Conservation (phyloP, 306 rosid species). For the Dryas octopetala region DNA sequence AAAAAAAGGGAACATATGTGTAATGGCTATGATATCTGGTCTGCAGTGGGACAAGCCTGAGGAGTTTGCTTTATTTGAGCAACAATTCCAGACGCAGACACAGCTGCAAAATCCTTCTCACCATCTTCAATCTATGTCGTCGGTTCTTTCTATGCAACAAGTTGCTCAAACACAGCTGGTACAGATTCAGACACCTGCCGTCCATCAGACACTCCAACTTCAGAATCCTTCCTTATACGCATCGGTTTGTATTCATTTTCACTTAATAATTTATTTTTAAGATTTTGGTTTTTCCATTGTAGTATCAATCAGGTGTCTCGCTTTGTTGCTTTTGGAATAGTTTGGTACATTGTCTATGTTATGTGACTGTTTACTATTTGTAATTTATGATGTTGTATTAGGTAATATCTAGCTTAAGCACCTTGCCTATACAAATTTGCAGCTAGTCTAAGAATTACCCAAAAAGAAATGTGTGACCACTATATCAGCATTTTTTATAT, state of each 20-base stretch:
- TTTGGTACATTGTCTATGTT: not conserved
- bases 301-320: not conserved
- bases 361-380: not conserved
- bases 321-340: not conserved
- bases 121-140: conserved; percentile 31
- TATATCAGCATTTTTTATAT: not conserved
- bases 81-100: conserved; percentile 46
- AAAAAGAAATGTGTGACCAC: not conserved
- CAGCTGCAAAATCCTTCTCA: conserved; percentile 41
- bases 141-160: conserved; percentile 41
- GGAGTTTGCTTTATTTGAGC: conserved; percentile 62
- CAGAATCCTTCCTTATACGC: conserved; percentile 31
- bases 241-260: conserved; percentile 2
- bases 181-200: conserved; percentile 32
- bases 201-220: conserved; percentile 30
- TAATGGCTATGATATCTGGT: conserved; percentile 29
- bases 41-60: conserved; percentile 91
- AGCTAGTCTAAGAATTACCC: not conserved
- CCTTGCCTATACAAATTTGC: not conserved
- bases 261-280: not conserved
- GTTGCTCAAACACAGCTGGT: conserved; percentile 45
- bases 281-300: not conserved
- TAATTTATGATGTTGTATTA: not conserved
- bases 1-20: conserved; percentile 3
- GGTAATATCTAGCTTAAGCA: not conserved